phyloP scores from a whole-genome alignment of 129 eudicot species.

The Lonicera japonica region DNA sequence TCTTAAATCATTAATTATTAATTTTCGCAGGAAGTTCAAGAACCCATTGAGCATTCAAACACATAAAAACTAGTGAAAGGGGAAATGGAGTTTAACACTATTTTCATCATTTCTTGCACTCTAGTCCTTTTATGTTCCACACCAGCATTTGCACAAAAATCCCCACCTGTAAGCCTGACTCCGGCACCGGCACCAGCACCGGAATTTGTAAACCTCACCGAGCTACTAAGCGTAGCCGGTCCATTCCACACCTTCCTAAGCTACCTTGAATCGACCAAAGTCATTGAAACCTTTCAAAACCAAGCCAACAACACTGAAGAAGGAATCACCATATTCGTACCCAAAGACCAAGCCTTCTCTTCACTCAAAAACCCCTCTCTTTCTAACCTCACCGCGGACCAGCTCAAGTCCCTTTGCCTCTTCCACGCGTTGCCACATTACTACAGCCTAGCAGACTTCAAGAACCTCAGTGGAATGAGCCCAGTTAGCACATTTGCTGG shows the following conservation, averaged over 20 bases:
- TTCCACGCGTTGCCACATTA: conserved; percentile 85
- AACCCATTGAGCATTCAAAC: not conserved
- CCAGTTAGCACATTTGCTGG: conserved; percentile 72
- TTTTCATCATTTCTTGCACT: conserved; percentile 19
- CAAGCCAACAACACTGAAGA: conserved; percentile 89
- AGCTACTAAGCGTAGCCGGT: conserved; percentile 68
- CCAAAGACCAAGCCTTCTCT: conserved; percentile 64
- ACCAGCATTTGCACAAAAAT: conserved; percentile 30
- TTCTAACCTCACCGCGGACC: conserved; percentile 70
- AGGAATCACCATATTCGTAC: conserved; percentile 81
- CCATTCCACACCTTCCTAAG: conserved; percentile 83
- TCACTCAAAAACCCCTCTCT: conserved; percentile 49
- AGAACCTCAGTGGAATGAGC: conserved; percentile 52
- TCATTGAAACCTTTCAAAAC: conserved; percentile 65
- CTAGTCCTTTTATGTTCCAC: conserved; percentile 33
- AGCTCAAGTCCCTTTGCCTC: conserved; percentile 61
- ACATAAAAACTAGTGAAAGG: not conserved
- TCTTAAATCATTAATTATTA: not conserved
- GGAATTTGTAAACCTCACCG: conserved; percentile 60
- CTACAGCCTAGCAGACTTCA: conserved; percentile 73
- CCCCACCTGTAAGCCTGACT: conserved; percentile 34
- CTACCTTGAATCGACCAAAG: conserved; percentile 60
- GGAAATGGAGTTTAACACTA: conserved; percentile 22
- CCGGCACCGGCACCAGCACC: conserved; percentile 95
- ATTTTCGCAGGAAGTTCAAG: conserved; percentile 23